Base-by-base conservation (phyloP, 2,329 filamentous ascomycete species). In the Colletotrichum paranaense region DNA sequence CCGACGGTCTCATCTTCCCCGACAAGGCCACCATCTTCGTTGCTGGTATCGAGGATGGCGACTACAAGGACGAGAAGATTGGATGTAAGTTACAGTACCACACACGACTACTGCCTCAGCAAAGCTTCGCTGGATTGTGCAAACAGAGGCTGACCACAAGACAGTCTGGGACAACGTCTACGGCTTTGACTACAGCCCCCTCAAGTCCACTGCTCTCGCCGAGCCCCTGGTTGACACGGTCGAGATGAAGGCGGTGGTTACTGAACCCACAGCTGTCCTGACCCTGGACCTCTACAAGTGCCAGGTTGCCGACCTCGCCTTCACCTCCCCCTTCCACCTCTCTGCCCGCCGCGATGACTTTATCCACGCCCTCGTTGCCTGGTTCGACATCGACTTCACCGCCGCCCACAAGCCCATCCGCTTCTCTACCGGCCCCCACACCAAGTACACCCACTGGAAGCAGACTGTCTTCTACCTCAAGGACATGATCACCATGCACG, bases 41-140 rank as follows among this genome's bases (percentile, higher is more conserved):
- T 83, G 97, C 95, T 73, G 97, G 94, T 80, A 99, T 99, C 75
- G 97, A 99, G 87, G 97, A 99, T 81, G 97, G 97, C 77, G 97
- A 99, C 75, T 99, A 99, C 91, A 98, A 98, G 89, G 96, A 98
- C 76, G 97, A 99, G 88, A 99, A 99, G 90, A 99, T 99, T 81
- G 96, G 95, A 85, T 99, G 96, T 98, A 84, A 87, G 95, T 85
- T 53, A 9, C n/a, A 38, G 6, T 26, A 11, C 30, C 42, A 8
- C 12, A 24, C n/a, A n/a, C 12, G 8, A 26, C 19, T 24, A n/a
- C 24, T n/a, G 4, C 12, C 16, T 12, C 30, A 12, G 56, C 30
- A 11, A 65, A 66, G 22, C 22, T 16, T 22, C 24, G 26, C 55
- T 19, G 53, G 65, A 8, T 42, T 30, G 46, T n/a, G 3, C 16